Evolutionary conservation across 371 early-diverging fungal genomes (phyloP).

Genomic region (Mucor plumbeus): DNA sequence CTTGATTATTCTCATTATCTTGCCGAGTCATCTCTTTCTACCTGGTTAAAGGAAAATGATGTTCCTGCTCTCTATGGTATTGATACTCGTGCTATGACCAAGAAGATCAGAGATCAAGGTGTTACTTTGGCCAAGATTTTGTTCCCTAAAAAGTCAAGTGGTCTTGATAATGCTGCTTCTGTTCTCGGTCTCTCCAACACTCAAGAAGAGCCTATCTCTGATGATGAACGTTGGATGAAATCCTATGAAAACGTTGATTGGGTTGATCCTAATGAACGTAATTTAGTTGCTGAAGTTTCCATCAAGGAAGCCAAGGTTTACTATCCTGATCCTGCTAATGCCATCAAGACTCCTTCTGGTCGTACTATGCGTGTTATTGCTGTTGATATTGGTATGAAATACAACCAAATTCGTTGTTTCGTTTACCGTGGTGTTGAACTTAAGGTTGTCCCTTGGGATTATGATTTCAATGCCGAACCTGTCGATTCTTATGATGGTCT

Average conservation of each 20-base stretch:
- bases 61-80: constrained; percentile 92
- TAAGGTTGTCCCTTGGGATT: constrained; percentile 95
- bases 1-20: constrained; percentile 92
- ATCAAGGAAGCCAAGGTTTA: constrained; percentile 80
- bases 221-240: constrained; percentile 60
- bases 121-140: constrained; percentile 88
- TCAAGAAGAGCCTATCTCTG: constrained; percentile 25
- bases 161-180: constrained; percentile 43
- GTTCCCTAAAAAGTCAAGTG: constrained; percentile 64
- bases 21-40: constrained; percentile 84
- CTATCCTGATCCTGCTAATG: constrained; percentile 64
- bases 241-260: constrained; percentile 83
- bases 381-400: constrained; percentile 98
- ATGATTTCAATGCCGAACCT: constrained; percentile 79
- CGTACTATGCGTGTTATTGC: constrained; percentile 85
- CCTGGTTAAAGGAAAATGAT: constrained; percentile 88
- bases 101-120: constrained; percentile 84
- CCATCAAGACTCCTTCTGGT: constrained; percentile 73
- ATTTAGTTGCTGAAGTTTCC: constrained; percentile 94
- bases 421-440: constrained; percentile 92
- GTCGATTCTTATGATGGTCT: constrained; percentile 86
- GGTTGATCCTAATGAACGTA: constrained; percentile 90
- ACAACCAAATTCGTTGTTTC: constrained; percentile 97
- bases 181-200: constrained; percentile 41
- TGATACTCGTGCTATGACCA: constrained; percentile 92